Base-by-base conservation (phyloP, 2,329 filamentous ascomycete species). In the Raffaelea albimanens region DNA sequence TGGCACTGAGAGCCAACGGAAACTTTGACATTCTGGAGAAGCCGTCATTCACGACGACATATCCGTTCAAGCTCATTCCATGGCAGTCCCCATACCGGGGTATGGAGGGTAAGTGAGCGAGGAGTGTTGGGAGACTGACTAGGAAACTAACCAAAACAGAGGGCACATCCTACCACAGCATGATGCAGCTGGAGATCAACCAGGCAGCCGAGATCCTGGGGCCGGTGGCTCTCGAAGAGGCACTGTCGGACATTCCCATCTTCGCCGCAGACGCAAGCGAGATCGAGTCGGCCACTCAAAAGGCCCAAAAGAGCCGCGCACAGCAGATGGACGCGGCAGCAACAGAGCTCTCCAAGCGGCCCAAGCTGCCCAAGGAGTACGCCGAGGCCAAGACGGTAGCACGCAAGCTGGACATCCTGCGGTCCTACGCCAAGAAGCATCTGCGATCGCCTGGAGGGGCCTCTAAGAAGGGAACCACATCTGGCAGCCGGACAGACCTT, bases 1-100 rank as follows among this genome's bases (percentile, higher is more conserved):
- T 83, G 21, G 77, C 78, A 2, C 60, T 83, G 22, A 70, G 79
- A 22, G 76, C 76, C 31, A 82, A 75, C 52, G 78, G 80, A 18
- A 67, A 66, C 14, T 79, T 82, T 57, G 77, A 80, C 25, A 78
- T 84, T 18, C 59, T 83, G 22, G 75, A 82, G 53, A 76, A 78
- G 56, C 78, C 80, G 4, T 75, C 77, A 1, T 69, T 71, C 49
- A 76, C 76, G 2, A 69, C 74, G 2, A 70, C 75, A 43, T 77
- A 82, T 47, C 63, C 80, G 11, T 80, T 73, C 51, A 77, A 81
- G 52, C 62, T 83, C 51, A 67, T 80, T 14, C 76, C 78, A 0
- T 83, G 80, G 80, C 67, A 74, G 53, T 59, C 75, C 5, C 78
- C 79, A 2, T 71, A 80, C 56, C 71, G 77, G 20, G 77, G 76